Conservation (phyloP, 2,329 filamentous ascomycete genomes). For the Hypocrella siamensis region DNA sequence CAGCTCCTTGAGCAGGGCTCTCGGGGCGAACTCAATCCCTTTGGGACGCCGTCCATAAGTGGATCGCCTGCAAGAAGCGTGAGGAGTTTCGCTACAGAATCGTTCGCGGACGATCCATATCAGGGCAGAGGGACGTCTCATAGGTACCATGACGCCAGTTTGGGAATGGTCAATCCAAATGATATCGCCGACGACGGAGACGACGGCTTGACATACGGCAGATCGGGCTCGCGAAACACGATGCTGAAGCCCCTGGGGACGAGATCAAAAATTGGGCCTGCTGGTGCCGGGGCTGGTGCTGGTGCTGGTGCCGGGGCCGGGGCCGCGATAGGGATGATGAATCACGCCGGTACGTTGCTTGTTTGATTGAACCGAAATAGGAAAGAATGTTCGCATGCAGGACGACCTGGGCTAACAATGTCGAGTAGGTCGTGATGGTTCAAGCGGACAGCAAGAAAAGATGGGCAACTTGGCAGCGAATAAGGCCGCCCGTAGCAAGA, state of each 20-base stretch:
- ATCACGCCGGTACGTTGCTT: neutral
- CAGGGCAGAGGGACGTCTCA: constrained; percentile 21
- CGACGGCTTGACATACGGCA: constrained; percentile 52
- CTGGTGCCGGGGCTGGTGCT: constrained; percentile 23
- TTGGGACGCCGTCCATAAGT: constrained; percentile 16
- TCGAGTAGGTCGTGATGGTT: constrained; percentile 1
- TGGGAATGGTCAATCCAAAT: constrained; percentile 57
- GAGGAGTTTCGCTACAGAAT: constrained; percentile 24
- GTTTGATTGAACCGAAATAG: neutral
- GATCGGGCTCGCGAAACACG: constrained; percentile 32
- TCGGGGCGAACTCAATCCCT: constrained; percentile 24
- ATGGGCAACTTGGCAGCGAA: constrained; percentile 5
- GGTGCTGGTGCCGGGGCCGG: constrained; percentile 27
- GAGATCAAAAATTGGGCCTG: constrained; percentile 10
- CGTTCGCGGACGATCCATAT: constrained; percentile 52
- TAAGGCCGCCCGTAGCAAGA: constrained; percentile 43
- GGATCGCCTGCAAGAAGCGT: constrained; percentile 34
- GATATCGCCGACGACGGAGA: constrained; percentile 79
- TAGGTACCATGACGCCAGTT: constrained; percentile 26
- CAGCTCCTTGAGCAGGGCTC: constrained; percentile 21
- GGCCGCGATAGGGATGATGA: constrained; percentile 12
- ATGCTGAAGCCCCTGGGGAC: constrained; percentile 39
- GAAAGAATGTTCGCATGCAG: too few species aligned
- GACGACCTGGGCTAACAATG: too few species aligned
- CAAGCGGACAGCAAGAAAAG: constrained; percentile 7